Evolutionary conservation across 169 alveolate genomes (phyloP), one percentile per base, ranked within the genome.

Genomic region (Plasmodium knowlesi): DNA sequence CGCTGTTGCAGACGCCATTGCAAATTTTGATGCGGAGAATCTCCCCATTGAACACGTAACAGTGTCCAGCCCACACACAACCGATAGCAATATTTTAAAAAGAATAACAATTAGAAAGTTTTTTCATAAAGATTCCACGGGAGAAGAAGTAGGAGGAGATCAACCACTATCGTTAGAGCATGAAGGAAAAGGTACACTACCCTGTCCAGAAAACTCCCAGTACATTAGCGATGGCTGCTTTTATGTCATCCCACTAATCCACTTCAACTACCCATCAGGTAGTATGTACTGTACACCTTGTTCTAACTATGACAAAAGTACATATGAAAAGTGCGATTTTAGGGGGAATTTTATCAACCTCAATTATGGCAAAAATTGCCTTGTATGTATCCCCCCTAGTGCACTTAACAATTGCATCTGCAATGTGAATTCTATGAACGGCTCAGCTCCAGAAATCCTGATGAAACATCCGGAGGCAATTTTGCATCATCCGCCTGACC

Each of bases 211-310:
- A 78, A n/a, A 41, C 41, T n/a, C 85, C 61, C 57, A 86, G 54
- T n/a, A 37, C 16, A 86, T 39, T 22, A 39, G 83, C 9, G 81
- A 76, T 76, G 34, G 41, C 16, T 74, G 5, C 41, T 74, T 74
- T 73, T 74, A 86, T 74, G 76, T 71, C 43, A 28, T 76, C n/a
- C 93, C 93, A 1, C 67, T 76, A 32, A 86, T 86, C 16, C 86
- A 86, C 22, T 74, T 86, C 37, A 70, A 86, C 80, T 50, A 53
- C 61, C 86, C 93, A 50, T 30, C 79, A 39, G 85, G 80, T 53
- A 53, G 86, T 54, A 74, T 86, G 86, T 76, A 46, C 41, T 86
- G 93, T 54, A 39, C 76, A 50, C 61, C 93, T 9, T 76, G 93
- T 54, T 50, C 84, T 43, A 46, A 50, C 14, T 86, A 86, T 54